Evolutionary conservation across 306 rosid species (phyloP).

Genomic region (Elaeagnus macrophylla): DNA sequence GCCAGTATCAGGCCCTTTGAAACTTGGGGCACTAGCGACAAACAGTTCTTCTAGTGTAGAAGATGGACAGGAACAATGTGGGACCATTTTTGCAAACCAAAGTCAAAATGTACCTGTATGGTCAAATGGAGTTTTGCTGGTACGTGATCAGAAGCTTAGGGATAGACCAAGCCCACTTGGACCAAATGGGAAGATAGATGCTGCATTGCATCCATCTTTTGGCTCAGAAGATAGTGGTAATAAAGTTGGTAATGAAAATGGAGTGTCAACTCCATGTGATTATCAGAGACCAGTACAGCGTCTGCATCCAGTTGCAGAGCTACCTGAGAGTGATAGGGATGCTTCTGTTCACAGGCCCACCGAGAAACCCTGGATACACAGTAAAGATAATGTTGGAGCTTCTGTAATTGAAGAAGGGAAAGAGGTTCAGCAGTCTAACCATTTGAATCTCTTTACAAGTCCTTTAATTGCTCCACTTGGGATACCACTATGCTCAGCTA

Average conservation of each 20-base stretch:
- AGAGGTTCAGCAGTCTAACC: conserved; percentile 52
- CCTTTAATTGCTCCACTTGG: conserved; percentile 88
- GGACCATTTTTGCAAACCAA: conserved; percentile 41
- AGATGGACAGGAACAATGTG: conserved; percentile 64
- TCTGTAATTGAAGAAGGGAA: conserved; percentile 50
- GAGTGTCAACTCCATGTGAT: conserved; percentile 57
- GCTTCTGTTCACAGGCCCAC: conserved; percentile 33
- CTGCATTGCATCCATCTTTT: conserved; percentile 36
- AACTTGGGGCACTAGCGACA: conserved; percentile 42
- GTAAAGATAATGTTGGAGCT: conserved; percentile 39
- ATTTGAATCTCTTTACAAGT: conserved; percentile 43
- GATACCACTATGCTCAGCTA: conserved; percentile 75
- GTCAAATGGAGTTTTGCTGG: conserved; percentile 78
- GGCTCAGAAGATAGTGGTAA: conserved; percentile 53
- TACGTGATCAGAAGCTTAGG: conserved; percentile 67
- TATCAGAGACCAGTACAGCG: conserved; percentile 75
- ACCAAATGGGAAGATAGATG: conserved; percentile 79
- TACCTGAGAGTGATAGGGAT: conserved; percentile 49
- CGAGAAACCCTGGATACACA: conserved; percentile 47
- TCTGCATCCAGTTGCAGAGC: conserved; percentile 76
- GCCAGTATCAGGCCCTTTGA: conserved; percentile 36
- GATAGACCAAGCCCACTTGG: conserved; percentile 98
- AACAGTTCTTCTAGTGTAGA: conserved; percentile 58
- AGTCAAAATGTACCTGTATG: conserved; percentile 52
- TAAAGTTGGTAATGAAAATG: conserved; percentile 63